Base-by-base conservation (phyloP, 352 stramenopile genomes). In the Labyrinthula sp. region DNA sequence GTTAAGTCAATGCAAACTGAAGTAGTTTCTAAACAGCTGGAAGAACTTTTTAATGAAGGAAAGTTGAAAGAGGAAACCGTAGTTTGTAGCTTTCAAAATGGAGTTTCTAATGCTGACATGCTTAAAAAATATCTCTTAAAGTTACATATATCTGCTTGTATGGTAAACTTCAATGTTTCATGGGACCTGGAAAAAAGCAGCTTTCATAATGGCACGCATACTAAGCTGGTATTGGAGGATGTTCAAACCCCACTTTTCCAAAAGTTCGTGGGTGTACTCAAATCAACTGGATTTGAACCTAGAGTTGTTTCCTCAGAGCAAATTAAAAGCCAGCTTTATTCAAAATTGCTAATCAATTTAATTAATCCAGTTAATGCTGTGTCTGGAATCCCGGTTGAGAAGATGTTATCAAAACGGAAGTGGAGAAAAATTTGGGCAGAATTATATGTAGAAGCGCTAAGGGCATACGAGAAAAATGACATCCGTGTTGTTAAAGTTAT, bases 331-430 rank as follows among this genome's bases (percentile, higher is more conserved):
- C 17, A 12, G 1, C 33, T 36, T 15, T 50, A 47, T 18, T 31
- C 31, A 24, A 52, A 52, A 22, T 25, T 52, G 7, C 18, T 52
- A 10, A 2, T 52, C 8, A 52, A 52, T 35, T 14, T 52, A 35
- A 52, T 3, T 5, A 52, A 52, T 22, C 31, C 43, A 25, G 30
- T 52, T 25, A 52, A 52, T 38, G 43, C 43, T 6, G 21, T 52
- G 9, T 7, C 34, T 10, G 35, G 43, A 1, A 15, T 52, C 12
- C 43, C 43, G 1, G 21, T 28, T 4, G 31, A 45, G 1, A 24
- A 50, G 7, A 54, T 20, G 4, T 47, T 4, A n/a, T 12, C 6
- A 20, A 52, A 17, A 12, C 43, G 8, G 30, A 26, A 3, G 17
- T 47, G 1, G 31, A 35, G 24, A 54, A 37, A 3, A 35, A 20